Conservation (phyloP, 2,329 filamentous ascomycete species). For the Exophiala sp. region DNA sequence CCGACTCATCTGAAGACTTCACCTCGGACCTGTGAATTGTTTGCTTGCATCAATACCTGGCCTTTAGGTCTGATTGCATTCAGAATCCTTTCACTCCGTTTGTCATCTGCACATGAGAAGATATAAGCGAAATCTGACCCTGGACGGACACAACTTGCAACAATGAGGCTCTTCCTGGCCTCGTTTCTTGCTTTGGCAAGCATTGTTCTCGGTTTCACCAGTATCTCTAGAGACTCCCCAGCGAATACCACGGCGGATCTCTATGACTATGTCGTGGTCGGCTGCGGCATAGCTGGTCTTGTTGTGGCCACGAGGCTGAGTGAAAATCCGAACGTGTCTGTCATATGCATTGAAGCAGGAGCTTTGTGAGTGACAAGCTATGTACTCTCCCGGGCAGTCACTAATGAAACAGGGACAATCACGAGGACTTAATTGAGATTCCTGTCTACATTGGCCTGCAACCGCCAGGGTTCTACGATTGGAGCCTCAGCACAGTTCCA, state of each 20-base stretch:
- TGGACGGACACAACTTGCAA: no score
- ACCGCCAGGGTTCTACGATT: constrained; percentile 30
- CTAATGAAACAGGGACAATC: constrained; percentile 27
- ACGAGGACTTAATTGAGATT: constrained; percentile 29
- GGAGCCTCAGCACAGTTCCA: constrained; percentile 29
- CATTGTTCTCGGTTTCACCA: background rate
- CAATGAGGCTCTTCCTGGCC: no score
- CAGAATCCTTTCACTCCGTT: no score
- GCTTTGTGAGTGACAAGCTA: constrained; percentile 4
- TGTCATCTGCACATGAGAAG: no score
- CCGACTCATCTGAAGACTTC: no score
- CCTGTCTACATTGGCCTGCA: constrained; percentile 31
- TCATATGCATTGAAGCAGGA: constrained; percentile 32
- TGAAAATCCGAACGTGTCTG: constrained; percentile 28
- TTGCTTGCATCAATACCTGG: no score
- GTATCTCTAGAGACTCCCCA: background rate
- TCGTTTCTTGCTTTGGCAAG: background rate
- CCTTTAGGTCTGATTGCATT: no score
- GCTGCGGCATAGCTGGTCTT: constrained; percentile 32
- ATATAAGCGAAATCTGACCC: no score
- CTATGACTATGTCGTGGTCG: constrained; percentile 32
- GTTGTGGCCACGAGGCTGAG: constrained; percentile 30
- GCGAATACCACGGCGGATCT: constrained; percentile 1
- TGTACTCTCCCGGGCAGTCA: background rate
- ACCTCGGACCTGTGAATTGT: no score